Base-by-base conservation (phyloP, 257 asterid genomes). In the Lantana camara region DNA sequence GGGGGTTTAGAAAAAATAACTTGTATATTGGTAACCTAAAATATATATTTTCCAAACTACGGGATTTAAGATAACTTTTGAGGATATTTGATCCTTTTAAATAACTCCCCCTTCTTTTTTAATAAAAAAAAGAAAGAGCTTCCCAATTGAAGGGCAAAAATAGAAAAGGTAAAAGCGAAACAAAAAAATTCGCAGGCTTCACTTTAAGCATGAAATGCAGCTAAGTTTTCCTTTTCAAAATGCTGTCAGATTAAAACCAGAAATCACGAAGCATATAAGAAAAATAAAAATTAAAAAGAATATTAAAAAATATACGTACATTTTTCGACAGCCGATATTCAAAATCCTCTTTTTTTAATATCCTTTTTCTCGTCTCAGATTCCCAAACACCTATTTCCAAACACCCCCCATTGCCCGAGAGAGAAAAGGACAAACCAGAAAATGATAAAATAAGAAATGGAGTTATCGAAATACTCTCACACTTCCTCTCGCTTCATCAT, bases 181-280 rank as follows among this genome's bases (percentile, higher is more conserved):
- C 13, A 24, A 50, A 47, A 27, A 64, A 47, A 64, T 51, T 51
- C 60, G 67, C 57, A 57, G 57, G 57, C 67, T 57, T 29, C 54
- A 14, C 56, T 24, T 40, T 29, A 64, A 60, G 23, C 63, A 60
- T 52, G 45, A 42, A 19, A 32, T 19, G 53, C 34, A 60, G 9
- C 69, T 49, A 29, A 50, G 72, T 60, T 72, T 50, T 42, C 23
- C 75, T 74, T 68, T 74, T 51, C 14, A 20, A 63, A 54, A 74
- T 49, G n/a, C 59, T 57, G 72, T 58, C 63, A 50, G 35, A 22
- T 56, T 16, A 17, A 19, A 47, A 12, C 10, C 1, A 21, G 4
- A 11, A n/a, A 27, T 17, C 6, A 3, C 16, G 8, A n/a, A 44
- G 15, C 14, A 1, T 21, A 21, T 2, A 12, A 10, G 0, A 20